Evolutionary conservation across 805 yeast species (phyloP).

Genomic region (Candida mattraensis): DNA sequence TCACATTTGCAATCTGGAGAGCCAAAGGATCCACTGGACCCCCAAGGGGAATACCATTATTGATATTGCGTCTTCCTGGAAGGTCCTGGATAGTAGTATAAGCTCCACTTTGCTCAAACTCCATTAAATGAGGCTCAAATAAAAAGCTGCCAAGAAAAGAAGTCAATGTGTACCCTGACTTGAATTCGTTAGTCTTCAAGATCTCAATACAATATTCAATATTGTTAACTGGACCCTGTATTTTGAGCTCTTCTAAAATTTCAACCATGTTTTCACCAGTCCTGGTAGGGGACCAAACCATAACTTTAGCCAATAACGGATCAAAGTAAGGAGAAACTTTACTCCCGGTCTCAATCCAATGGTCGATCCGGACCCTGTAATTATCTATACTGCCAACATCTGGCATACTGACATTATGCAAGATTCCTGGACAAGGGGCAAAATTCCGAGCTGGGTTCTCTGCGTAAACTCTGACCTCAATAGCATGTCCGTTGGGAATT

Average conservation of each 20-base stretch:
- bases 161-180: conserved; percentile 77
- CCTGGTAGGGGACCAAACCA: conserved; percentile 89
- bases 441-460: conserved; percentile 95
- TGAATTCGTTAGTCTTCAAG: conserved; percentile 80
- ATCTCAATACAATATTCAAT: conserved; percentile 83
- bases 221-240: conserved; percentile 86
- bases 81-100: conserved; percentile 95
- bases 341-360: conserved; percentile 91
- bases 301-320: conserved; percentile 93
- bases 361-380: conserved; percentile 84
- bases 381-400: conserved; percentile 7
- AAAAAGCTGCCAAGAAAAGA: conserved; percentile 77
- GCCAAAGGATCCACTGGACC: conserved; percentile 97
- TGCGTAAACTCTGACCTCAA: conserved; percentile 95
- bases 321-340: conserved; percentile 88
- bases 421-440: conserved; percentile 93
- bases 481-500: conserved; percentile 75
- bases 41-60: conserved; percentile 94
- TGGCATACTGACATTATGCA: conserved; percentile 85
- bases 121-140: conserved; percentile 80
- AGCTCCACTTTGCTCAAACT: conserved; percentile 84
- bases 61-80: conserved; percentile 88
- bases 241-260: conserved; percentile 81
- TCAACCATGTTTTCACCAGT: conserved; percentile 72
- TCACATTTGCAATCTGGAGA: conserved; percentile 84